Evolutionary conservation across 2,329 filamentous ascomycete species (phyloP).

Genomic region (Blastomyces percursus): DNA sequence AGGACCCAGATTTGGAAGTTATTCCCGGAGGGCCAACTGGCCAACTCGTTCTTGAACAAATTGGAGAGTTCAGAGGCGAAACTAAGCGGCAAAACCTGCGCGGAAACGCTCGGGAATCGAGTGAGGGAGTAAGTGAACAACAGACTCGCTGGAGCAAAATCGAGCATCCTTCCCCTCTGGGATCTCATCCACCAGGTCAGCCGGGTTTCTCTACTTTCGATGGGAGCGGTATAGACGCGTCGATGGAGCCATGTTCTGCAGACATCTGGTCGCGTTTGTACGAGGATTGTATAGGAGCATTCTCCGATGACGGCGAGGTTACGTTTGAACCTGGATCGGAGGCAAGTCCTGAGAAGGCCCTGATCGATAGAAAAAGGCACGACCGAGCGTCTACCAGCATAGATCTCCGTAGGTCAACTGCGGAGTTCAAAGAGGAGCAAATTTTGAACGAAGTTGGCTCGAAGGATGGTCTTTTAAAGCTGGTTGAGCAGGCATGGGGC

Average conservation of each 20-base stretch:
- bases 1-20: slow-evolving; percentile 15
- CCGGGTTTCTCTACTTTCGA: background rate
- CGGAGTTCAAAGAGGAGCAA: slow-evolving; percentile 9
- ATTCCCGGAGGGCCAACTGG: slow-evolving; percentile 7
- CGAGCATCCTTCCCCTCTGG: background rate
- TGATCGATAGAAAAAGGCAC: background rate
- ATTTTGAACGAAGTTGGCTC: slow-evolving; percentile 7
- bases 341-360: background rate
- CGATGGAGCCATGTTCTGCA: background rate
- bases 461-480: slow-evolving; percentile 8
- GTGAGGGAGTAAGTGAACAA: background rate
- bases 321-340: background rate
- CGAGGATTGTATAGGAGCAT: slow-evolving; percentile 4
- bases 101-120: background rate
- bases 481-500: slow-evolving; percentile 10
- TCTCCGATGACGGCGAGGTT: background rate
- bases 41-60: slow-evolving; percentile 11
- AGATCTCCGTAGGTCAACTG: slow-evolving; percentile 11
- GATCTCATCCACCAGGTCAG: background rate
- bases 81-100: slow-evolving; percentile 5
- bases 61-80: slow-evolving; percentile 13
- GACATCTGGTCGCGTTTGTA: slow-evolving; percentile 8
- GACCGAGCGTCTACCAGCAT: background rate
- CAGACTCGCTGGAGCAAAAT: background rate
- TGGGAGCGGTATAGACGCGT: background rate